Evolutionary conservation across 371 early-diverging fungal species (phyloP), one percentile per base, ranked within the genome.

Genomic region (Phascolomyces articulosus): DNA sequence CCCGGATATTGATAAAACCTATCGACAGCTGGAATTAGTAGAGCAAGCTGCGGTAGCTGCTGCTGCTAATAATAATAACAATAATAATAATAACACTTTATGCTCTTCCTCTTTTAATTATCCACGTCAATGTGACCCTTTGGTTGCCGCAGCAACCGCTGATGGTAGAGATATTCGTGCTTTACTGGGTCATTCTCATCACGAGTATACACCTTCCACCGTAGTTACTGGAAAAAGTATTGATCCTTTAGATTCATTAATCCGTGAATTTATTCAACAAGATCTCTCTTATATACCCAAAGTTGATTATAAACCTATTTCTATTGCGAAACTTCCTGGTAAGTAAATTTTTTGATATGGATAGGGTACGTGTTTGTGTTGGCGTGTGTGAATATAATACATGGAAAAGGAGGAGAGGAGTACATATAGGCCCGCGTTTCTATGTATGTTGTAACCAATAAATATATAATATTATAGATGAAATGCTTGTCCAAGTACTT

Each of bases 1-100:
- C 65, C 67, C 72, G 4, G 65, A 73, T 31, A 60, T 75, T 23
- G 82, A 82, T 61, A 54, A 44, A 26, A 40, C 54, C 4, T 78
- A 72, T 38, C 11, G 51, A 24, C 11, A 51, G 23, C 23, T 51
- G n/a, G 26, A 51, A 6, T 20, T 47, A 4, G 47, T 20, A 6
- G 47, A 47, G 8, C 34, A 34, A 2, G 34, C 34, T 34, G 11
- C 34, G 6, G 34, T n/a, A n/a, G n/a, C n/a, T n/a, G n/a, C n/a
- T n/a, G n/a, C n/a, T n/a, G n/a, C n/a, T n/a, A n/a, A n/a, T n/a
- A 53, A 24, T 27, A 24, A 24, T 18, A 24, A 24, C 49, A 49
- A 28, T 34, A 23, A 20, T 21, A 11, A 6, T 15, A 20, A 31
- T 16, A 16, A 18, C 56, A 56, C 16, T 40, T 20, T 6, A 27